Conservation (phyloP, 306 rosid species). For the Betula pendula region DNA sequence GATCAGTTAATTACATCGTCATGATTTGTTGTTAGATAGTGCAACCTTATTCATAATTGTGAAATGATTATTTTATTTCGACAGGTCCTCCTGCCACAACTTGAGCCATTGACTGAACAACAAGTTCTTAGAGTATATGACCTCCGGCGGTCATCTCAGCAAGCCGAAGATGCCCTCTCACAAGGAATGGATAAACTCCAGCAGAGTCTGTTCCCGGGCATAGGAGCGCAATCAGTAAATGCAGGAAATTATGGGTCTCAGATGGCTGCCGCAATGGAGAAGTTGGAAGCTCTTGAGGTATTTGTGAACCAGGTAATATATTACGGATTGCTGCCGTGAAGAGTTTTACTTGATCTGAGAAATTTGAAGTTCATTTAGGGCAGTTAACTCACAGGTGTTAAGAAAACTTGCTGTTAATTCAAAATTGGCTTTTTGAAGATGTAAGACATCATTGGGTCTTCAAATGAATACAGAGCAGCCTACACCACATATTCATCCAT, state of each 20-base stretch:
- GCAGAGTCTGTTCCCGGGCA: constrained; percentile 55
- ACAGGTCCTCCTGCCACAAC: constrained; percentile 63
- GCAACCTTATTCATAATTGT: neutral
- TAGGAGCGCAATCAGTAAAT: constrained; percentile 45
- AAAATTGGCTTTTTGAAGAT: neutral
- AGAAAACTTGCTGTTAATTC: neutral
- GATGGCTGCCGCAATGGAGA: constrained; percentile 56
- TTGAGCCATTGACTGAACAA: constrained; percentile 60
- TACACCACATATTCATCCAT: constrained; percentile 7
- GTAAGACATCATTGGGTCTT: neutral
- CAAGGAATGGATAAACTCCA: constrained; percentile 84
- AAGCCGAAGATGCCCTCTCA: constrained; percentile 88
- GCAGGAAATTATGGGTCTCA: constrained; percentile 48
- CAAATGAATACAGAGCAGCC: neutral
- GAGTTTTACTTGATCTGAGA: neutral
- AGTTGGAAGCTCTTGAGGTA: constrained; percentile 68
- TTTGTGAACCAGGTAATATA: constrained; percentile 73
- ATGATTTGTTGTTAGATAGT: neutral
- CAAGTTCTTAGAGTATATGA: constrained; percentile 43
- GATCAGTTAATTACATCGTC: neutral
- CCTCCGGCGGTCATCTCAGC: constrained; percentile 67
- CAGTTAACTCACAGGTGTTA: neutral
- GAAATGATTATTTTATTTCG: neutral
- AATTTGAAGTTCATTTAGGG: neutral
- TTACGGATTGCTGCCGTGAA: constrained; percentile 9